These are phyloP conservation scores for Azolla pinnata DNA, from an alignment of 75 land plant species.

Conservation along the genomic window DNA sequence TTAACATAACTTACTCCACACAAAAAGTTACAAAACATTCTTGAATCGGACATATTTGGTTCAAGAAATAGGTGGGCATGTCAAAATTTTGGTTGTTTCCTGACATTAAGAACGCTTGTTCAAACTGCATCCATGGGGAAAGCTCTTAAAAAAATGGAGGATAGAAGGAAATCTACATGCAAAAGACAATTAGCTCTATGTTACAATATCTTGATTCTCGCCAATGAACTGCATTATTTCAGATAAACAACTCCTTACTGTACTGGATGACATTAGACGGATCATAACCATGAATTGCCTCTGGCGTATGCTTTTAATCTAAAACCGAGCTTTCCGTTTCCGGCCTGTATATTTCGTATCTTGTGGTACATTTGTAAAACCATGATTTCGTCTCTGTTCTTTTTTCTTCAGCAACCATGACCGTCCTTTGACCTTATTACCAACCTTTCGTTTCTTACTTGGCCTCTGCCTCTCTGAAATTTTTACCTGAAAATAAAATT, in stretches of 20 bases:
- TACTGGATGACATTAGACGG: neutral
- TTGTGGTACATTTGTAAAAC: slow-evolving; percentile 54
- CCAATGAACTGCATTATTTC: neutral
- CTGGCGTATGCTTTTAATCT: too few relatives aligned
- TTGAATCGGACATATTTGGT: too few relatives aligned
- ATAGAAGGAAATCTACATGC: neutral
- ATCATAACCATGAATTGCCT: neutral
- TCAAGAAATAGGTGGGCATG: too few relatives aligned
- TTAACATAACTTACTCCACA: too few relatives aligned
- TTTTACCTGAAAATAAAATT: slow-evolving; percentile 55
- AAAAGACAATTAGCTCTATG: neutral
- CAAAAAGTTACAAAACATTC: too few relatives aligned
- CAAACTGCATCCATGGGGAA: neutral
- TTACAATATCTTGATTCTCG: neutral
- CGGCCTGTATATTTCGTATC: slow-evolving; percentile 90
- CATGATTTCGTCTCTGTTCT: slow-evolving; percentile 79
- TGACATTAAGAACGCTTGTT: neutral
- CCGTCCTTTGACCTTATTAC: slow-evolving; percentile 61
- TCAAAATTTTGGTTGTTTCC: neutral
- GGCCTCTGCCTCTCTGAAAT: slow-evolving; percentile 67
- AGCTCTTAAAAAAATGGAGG: too few relatives aligned
- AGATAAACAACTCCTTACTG: neutral
- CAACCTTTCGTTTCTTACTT: slow-evolving; percentile 58
- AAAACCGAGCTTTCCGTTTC: slow-evolving; percentile 63
- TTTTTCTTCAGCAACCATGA: slow-evolving; percentile 84